phyloP scores from a whole-genome alignment of 148 eudicot genomes.

The Rhododendron ovatum region DNA sequence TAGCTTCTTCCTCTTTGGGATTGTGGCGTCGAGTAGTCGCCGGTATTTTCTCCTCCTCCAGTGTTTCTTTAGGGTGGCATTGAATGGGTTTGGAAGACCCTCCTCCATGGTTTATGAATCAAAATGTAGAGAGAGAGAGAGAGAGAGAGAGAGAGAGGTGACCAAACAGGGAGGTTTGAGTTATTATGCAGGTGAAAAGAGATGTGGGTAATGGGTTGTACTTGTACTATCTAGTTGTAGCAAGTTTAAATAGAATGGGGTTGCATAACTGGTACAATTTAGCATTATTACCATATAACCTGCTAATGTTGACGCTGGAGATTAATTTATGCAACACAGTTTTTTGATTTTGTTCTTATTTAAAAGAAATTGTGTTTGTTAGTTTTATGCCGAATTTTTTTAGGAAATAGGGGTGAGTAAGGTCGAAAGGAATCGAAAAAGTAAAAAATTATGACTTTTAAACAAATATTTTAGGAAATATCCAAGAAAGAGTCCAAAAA shows the following conservation, averaged over 20 bases:
- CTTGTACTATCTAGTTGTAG: neutral
- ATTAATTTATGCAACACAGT: too few relatives aligned
- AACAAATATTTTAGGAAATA: too few relatives aligned
- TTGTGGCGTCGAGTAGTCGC: conserved; percentile 23
- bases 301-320: too few relatives aligned
- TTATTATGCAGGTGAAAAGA: neutral
- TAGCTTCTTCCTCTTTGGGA: conserved; percentile 23
- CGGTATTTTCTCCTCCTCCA: conserved; percentile 46
- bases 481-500: too few relatives aligned
- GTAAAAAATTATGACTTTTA: too few relatives aligned
- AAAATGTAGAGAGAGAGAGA: neutral
- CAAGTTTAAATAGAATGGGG: too few relatives aligned
- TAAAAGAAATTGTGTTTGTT: too few relatives aligned
- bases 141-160: neutral
- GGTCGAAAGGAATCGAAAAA: too few relatives aligned
- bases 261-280: neutral
- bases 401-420: too few relatives aligned
- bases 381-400: too few relatives aligned
- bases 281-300: neutral
- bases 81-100: conserved; percentile 25
- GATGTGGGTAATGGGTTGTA: neutral
- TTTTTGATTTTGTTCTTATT: too few relatives aligned
- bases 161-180: neutral
- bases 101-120: conserved; percentile 30
- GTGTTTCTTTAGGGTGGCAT: conserved; percentile 25